Percentiles rank a stretch among this genome's conserved stretches.
Evolutionary conservation across 257 asterid genomes (phyloP).

Genomic region (Eucommia ulmoides): DNA sequence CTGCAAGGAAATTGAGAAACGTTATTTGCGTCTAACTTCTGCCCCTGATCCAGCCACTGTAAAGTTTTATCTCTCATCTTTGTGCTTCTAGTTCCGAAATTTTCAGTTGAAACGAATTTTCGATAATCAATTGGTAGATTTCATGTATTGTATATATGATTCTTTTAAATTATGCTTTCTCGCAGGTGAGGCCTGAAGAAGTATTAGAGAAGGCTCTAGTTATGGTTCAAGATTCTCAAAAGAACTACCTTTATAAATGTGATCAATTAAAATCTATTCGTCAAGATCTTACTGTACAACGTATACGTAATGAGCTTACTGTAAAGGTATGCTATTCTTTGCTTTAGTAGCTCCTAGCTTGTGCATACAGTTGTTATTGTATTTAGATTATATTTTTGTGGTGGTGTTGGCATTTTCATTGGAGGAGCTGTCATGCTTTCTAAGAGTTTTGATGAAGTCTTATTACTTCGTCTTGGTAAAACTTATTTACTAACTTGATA

Average conservation of each 20-base stretch:
- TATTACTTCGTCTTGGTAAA: too few species aligned
- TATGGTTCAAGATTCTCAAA: slow-evolving; percentile 80
- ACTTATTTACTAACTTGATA: too few species aligned
- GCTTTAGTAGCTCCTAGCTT: too few species aligned
- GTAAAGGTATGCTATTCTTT: slow-evolving; percentile 75
- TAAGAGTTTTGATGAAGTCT: too few species aligned
- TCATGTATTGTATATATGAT: neutral
- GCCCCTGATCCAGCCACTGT: slow-evolving; percentile 99
- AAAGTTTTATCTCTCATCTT: slow-evolving; percentile 17
- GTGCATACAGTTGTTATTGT: too few species aligned
- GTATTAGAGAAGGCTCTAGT: slow-evolving; percentile 79
- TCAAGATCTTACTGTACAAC: slow-evolving; percentile 98
- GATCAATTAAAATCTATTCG: slow-evolving; percentile 98
- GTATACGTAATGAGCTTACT: slow-evolving; percentile 76
- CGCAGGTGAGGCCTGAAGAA: slow-evolving; percentile 99
- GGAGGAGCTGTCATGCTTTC: too few species aligned
- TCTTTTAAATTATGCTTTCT: slow-evolving; percentile 11
- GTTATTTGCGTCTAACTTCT: slow-evolving; percentile 94
- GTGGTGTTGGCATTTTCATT: too few species aligned
- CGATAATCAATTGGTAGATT: slow-evolving; percentile 4
- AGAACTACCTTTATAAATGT: slow-evolving; percentile 86
- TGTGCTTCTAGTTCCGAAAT: slow-evolving; percentile 10
- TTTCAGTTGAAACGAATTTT: slow-evolving; percentile 5
- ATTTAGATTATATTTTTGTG: too few species aligned
- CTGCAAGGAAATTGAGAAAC: slow-evolving; percentile 91